Base-by-base conservation (phyloP, 2,329 filamentous ascomycete genomes). In the Metarhizium brunneum region DNA sequence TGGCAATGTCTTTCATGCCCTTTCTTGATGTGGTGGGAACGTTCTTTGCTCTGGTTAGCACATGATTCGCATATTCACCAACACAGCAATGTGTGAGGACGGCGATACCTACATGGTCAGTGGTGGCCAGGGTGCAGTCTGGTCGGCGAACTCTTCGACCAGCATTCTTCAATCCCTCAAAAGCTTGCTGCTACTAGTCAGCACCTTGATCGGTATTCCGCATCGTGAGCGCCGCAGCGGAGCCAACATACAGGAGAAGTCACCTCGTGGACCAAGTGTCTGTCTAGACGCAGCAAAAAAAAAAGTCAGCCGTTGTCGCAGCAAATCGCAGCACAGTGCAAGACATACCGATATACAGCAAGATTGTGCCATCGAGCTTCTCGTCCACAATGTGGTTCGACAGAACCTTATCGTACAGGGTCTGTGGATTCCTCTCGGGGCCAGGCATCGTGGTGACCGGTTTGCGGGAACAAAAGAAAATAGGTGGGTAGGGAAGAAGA, bases 391-490 rank as follows among this genome's bases (percentile, higher is more conserved):
- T 87, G 73, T 99, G 94, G 76, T 87, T 87, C 66, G 90, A 84
- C 66, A 97, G 87, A 73, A 97, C 92, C 85, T 97, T 97, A 81
- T 97, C 92, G 76, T 97, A 97, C 68, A 96, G 81, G 65, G 92
- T 96, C 74, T 86, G 86, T 55, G 89, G 90, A 61, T 79, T 81
- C 71, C 79, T 78, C 63, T 87, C 84, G 64, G 82, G 83, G 68
- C 79, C 82, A 69, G 90, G 90, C 90, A 95, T 57, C 65, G 71
- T 84, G 78, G 65, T 13, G 32, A 25, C 4, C 38, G 6, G 14
- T 51, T 40, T 7, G 16, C 7, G n/a, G 7, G 38, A 11, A 16
- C 25, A 36, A 18, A 38, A 13, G 43, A 45, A 47, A 47, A 45
- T 47, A 36, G 38, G 50, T 2, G 52, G 36, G 32, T 47, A 25